These are phyloP conservation scores for Pleodorina starrii DNA, from an alignment of 139 green algal genomes.

Conservation along the genomic window DNA sequence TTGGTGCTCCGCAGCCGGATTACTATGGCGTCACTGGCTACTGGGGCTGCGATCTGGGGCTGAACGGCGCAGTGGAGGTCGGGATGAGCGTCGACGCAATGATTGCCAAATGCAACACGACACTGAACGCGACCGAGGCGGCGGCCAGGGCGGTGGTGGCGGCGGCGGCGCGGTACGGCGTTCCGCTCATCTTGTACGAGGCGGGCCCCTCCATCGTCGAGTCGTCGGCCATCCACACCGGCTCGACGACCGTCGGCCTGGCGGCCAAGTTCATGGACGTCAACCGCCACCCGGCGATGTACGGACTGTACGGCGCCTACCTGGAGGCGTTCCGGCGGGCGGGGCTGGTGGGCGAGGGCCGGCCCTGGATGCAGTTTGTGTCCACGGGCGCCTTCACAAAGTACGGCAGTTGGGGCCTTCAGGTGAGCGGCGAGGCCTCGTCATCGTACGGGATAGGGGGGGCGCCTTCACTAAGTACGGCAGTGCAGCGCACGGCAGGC, in stretches of 20 bases:
- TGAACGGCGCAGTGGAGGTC: conserved; percentile 32
- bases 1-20: conserved; percentile 40
- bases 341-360: conserved; percentile 18
- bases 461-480: too few relatives aligned
- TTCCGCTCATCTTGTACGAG: conserved; percentile 57
- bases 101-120: conserved; percentile 40
- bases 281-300: conserved; percentile 56
- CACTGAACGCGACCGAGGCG: neutral
- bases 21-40: conserved; percentile 46
- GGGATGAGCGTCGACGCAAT: conserved; percentile 47
- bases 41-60: conserved; percentile 49
- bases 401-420: conserved; percentile 41
- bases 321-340: neutral
- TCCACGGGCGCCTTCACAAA: neutral
- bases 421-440: conserved; percentile 18
- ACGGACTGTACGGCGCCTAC: conserved; percentile 42
- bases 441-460: too few relatives aligned
- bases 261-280: conserved; percentile 29
- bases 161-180: neutral
- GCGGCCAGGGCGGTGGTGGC: neutral
- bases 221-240: conserved; percentile 23
- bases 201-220: conserved; percentile 50
- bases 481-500: too few relatives aligned
- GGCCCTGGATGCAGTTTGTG: conserved; percentile 37
- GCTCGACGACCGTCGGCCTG: neutral